Evolutionary conservation across 2,329 filamentous ascomycete species (phyloP).

Genomic region (Alternaria hordeiaustralica): DNA sequence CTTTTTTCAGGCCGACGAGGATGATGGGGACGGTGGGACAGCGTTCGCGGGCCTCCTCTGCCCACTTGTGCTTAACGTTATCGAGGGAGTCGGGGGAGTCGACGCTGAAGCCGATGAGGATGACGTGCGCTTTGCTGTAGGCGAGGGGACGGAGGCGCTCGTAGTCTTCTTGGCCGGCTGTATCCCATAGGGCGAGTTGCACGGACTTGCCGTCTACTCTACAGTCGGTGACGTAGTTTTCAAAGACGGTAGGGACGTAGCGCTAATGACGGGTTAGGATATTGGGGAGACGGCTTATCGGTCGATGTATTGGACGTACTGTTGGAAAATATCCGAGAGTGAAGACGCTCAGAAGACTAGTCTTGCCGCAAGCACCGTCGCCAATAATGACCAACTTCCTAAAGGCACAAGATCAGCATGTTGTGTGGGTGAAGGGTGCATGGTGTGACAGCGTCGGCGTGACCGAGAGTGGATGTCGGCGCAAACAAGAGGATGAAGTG

Average conservation of each 20-base stretch:
- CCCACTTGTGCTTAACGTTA: slow-evolving; percentile 99
- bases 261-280: slow-evolving; percentile 41
- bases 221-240: slow-evolving; percentile 99
- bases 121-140: slow-evolving; percentile 96
- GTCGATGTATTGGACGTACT: slow-evolving; percentile 56
- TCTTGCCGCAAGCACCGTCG: slow-evolving; percentile 98
- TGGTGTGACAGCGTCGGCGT: slow-evolving; percentile 22
- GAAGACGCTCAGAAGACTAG: slow-evolving; percentile 95
- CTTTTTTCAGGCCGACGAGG: slow-evolving; percentile 94
- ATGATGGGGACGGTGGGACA: slow-evolving; percentile 94
- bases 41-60: slow-evolving; percentile 91
- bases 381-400: slow-evolving; percentile 98
- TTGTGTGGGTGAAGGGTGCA: slow-evolving; percentile 7
- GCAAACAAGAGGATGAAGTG: slow-evolving; percentile 10
- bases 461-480: slow-evolving; percentile 2
- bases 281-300: slow-evolving; percentile 50
- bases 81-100: slow-evolving; percentile 95
- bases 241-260: slow-evolving; percentile 84
- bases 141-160: slow-evolving; percentile 92
- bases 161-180: slow-evolving; percentile 99
- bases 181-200: slow-evolving; percentile 97
- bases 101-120: slow-evolving; percentile 93
- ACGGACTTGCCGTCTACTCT: slow-evolving; percentile 98
- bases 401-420: slow-evolving; percentile 36
- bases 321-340: slow-evolving; percentile 97